Evolutionary conservation across 768 basidiomycete species (phyloP), one percentile per base, ranked within the genome.

Genomic region (Daedaleopsis sinensis): DNA sequence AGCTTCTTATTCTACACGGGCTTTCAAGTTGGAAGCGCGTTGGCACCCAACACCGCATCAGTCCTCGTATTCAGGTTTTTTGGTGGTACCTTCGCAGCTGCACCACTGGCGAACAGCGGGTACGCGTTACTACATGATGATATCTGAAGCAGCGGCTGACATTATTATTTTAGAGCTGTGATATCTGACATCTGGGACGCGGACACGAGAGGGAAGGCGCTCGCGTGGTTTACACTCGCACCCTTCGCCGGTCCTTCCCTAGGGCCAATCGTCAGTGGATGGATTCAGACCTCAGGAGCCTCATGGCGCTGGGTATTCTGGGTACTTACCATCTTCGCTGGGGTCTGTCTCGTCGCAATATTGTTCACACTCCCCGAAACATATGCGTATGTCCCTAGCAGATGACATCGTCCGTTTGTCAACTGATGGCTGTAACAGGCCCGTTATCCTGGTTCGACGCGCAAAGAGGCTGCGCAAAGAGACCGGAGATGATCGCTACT

Each of bases 271-370:
- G 67, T 74, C 49, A 67, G 77, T n/a, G 80, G 79, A 21, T 75
- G 63, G 43, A 79, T 79, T 65, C 65, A 73, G 0, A 73, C 75
- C 21, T 57, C 70, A 23, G 75, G 75, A 37, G 73, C 80, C 0
- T 80, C 80, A 2, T 91, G 88, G 86, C 77, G 85, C 38, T 89
- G 84, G 84, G 68, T 87, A 10, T 91, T 87, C 70, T 89, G 86
- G 85, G 75, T 88, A 44, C 72, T 85, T 52, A 73, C 86, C 15
- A 76, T 82, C 35, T 87, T 89, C 65, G 81, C 85, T 36, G 80
- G 80, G 1, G 67, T 77, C 15, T 87, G 86, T 65, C 76, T 76
- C 64, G 18, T 84, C 16, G 52, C 82, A 35, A 77, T 84, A 18
- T 44, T 86, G 18, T 75, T 90, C 48, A 82, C 86, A 12, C 72